Base-by-base conservation (phyloP, 139 green algal species). In the Chlamydomonas incerta region DNA sequence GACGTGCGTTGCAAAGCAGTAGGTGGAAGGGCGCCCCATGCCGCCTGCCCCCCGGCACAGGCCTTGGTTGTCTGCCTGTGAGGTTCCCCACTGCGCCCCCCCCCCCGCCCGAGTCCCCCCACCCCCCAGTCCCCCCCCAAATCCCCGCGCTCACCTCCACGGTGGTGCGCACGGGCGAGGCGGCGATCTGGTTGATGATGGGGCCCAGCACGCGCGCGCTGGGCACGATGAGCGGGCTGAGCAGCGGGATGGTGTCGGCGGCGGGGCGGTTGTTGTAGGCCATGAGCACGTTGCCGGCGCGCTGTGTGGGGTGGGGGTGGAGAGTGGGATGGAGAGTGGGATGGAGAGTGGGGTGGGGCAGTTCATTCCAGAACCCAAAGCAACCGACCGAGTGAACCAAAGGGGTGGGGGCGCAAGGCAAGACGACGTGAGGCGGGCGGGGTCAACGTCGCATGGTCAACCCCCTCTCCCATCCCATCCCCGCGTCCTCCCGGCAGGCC, bases 211-310 rank as follows among this genome's bases (percentile, higher is more conserved):
- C 73, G 37, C 93, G 89, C 0, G 94, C 90, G 26, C 91, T 91
- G 35, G 96, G 96, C 20, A 92, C 95, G 52, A 99, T 91, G 79
- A 97, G 85, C 5, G 95, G 94, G 0, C 94, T 94, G 60, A 98
- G 90, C 68, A 98, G 90, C 14, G 96, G 96, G 35, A 98, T 95
- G 41, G 91, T 73, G 82, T 93, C 91, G 24, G 86, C 91, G 21
- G 93, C 95, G 23, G 92, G 93, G 18, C 90, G 90, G 93, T 98
- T 98, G 91, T 99, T 99, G 95, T 95, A 99, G 13, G 90, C 95
- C 87, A 99, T 93, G 28, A 99, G 87, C 26, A 96, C 90, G 86
- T 98, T 98, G 81, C 95, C 96, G 6, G 89, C 86, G 35, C 94
- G 90, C 87, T 93, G 80, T 63, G 81, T 4, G 35, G 58, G 23